Conservation (phyloP, 2,329 filamentous ascomycete species). For the Lasiodiplodia sp. region DNA sequence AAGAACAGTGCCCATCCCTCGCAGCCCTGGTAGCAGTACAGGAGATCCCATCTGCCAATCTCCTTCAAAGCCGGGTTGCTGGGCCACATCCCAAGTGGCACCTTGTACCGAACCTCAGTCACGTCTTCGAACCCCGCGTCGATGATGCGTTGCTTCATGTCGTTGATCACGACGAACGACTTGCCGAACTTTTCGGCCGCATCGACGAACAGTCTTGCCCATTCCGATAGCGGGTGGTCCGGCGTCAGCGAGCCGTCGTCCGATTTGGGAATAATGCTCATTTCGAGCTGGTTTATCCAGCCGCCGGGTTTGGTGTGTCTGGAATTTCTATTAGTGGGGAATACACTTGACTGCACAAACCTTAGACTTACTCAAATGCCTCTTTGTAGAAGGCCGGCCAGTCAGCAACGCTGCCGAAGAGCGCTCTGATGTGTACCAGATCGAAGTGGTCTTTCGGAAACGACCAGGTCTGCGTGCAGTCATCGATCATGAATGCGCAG, state of each 20-base stretch:
- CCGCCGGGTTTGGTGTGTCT: slow-evolving; percentile 34
- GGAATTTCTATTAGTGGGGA: slow-evolving; percentile 7
- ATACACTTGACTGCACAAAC: slow-evolving; percentile 26
- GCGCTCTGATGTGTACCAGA: slow-evolving; percentile 49
- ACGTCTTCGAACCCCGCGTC: slow-evolving; percentile 64
- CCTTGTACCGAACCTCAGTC: slow-evolving; percentile 50
- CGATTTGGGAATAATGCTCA: slow-evolving; percentile 37
- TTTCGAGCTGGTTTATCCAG: slow-evolving; percentile 41
- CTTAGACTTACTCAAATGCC: slow-evolving; percentile 31
- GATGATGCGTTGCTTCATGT: slow-evolving; percentile 53
- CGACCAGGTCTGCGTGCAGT: slow-evolving; percentile 42
- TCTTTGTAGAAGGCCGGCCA: slow-evolving; percentile 37
- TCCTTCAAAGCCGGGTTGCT: slow-evolving; percentile 43
- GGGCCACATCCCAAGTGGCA: slow-evolving; percentile 44
- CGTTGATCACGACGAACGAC: slow-evolving; percentile 44
- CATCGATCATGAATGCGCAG: slow-evolving; percentile 56
- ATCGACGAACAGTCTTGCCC: slow-evolving; percentile 36
- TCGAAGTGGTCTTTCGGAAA: slow-evolving; percentile 53
- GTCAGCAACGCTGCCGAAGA: slow-evolving; percentile 37
- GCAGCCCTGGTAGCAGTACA: slow-evolving; percentile 46
- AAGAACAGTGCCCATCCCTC: slow-evolving; percentile 48
- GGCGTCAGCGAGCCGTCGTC: slow-evolving; percentile 36
- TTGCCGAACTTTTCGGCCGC: slow-evolving; percentile 41
- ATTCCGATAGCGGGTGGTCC: slow-evolving; percentile 37
- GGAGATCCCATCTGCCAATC: slow-evolving; percentile 41